Evolutionary conservation across 2,329 filamentous ascomycete genomes (phyloP), one percentile per base, ranked within the genome.

Genomic region (Zymoseptoria brevis): DNA sequence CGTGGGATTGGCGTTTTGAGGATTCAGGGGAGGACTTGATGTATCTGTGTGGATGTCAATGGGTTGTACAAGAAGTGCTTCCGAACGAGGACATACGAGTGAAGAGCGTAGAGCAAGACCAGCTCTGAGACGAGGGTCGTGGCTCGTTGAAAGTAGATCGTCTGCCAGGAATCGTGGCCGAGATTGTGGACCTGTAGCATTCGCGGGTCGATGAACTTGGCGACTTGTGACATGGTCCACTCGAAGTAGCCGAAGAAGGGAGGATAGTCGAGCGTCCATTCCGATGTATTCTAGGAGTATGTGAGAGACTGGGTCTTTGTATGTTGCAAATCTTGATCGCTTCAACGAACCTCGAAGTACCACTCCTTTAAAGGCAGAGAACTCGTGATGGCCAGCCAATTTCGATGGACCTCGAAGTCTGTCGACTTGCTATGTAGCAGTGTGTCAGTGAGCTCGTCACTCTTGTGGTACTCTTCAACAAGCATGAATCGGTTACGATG

Each of bases 261-360:
- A 30, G 94, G 94, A 73, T 99, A 99, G 77, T 99, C 94, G 71
- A 99, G 87, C 0, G 94, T 99, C 94, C 94, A 99, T 90, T 97
- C 90, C 60, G 94, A 99, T 1, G 92, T 96, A 77, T 92, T 88
- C 80, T 87, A 66, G 4, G 55, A 24, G 6, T 7, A 1, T 26
- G 41, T 70, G 62, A 69, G 62, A 35, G 58, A 50, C 35, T 55
- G 19, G 56, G 49, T 53, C 8, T 6, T 21, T 8, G 9, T 19
- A 19, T 19, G n/a, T 29, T 29, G 26, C 26, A 8, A 29, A 8
- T 29, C 3, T 29, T 8, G 8, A 29, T 8, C 8, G 26, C 7
- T 8, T 1, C 11, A 50, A 60, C 73, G 61, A 71, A 86, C 84
- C 77, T 99, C 94, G 72, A 87, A 92, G 76, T 99, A 99, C 94